Evolutionary conservation across 345 rosid species (phyloP).

Genomic region (Gossypium anomalum): DNA sequence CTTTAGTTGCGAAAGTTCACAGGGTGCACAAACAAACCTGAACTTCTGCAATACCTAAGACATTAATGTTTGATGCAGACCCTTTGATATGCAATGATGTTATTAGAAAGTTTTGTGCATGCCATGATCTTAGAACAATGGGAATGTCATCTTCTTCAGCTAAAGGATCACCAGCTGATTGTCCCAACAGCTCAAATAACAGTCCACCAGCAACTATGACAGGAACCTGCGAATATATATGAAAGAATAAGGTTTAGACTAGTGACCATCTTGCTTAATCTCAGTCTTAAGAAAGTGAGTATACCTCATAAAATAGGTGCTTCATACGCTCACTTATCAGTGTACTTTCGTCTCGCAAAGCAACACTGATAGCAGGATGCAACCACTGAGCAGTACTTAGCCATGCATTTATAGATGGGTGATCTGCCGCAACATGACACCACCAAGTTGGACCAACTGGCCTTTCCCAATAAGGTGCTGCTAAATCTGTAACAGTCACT

Average conservation of each 20-base stretch:
- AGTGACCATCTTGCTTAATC: background rate
- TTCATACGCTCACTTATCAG: constrained; percentile 63
- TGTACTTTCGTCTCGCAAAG: constrained; percentile 46
- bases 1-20: background rate
- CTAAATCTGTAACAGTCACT: constrained; percentile 49
- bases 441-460: constrained; percentile 66
- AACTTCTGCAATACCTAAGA: constrained; percentile 54
- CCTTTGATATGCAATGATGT: constrained; percentile 60
- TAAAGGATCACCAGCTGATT: constrained; percentile 59
- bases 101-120: constrained; percentile 47
- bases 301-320: constrained; percentile 64
- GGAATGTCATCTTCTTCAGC: constrained; percentile 59
- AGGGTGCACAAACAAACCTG: constrained; percentile 39
- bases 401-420: constrained; percentile 41
- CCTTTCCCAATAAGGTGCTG: constrained; percentile 54
- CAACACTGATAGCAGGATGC: constrained; percentile 57
- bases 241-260: constrained; percentile 5
- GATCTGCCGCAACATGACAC: constrained; percentile 53
- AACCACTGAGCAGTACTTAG: constrained; percentile 48
- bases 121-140: constrained; percentile 61
- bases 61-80: constrained; percentile 34
- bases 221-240: constrained; percentile 44
- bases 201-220: constrained; percentile 64
- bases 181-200: constrained; percentile 66
- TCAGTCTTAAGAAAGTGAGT: background rate